Evolutionary conservation across 2,329 filamentous ascomycete genomes (phyloP).

Genomic region (Herpotrichia juniperi): DNA sequence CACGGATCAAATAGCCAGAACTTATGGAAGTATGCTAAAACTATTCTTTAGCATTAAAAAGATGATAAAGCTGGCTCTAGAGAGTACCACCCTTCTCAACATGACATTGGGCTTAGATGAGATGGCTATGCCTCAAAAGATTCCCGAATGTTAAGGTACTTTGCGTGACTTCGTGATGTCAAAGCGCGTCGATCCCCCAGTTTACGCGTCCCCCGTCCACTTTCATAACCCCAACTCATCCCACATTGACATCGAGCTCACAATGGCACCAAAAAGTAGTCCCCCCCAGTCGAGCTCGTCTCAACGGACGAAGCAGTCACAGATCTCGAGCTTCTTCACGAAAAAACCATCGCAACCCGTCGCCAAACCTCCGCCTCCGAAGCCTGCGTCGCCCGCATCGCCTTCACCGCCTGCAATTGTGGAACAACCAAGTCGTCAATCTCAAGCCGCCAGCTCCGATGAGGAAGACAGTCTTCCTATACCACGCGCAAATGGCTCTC

Average conservation of each 20-base stretch:
- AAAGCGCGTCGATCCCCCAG: not conserved
- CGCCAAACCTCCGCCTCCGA: constrained; percentile 30
- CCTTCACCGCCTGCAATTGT: constrained; percentile 24
- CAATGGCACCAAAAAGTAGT: constrained; percentile 47
- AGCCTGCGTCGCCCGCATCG: constrained; percentile 29
- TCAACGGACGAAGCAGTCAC: constrained; percentile 72
- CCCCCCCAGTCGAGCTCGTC: constrained; percentile 37
- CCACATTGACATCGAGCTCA: not conserved
- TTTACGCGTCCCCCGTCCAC: not conserved
- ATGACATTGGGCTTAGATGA: too few relatives aligned
- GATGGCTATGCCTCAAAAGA: too few relatives aligned
- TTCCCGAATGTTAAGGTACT: too few relatives aligned
- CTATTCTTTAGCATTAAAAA: too few relatives aligned
- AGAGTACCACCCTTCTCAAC: too few relatives aligned
- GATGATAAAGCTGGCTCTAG: too few relatives aligned
- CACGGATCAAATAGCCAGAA: too few relatives aligned
- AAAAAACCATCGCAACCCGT: constrained; percentile 46
- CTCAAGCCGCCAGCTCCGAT: constrained; percentile 13
- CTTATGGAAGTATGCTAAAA: too few relatives aligned
- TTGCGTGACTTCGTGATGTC: not conserved
- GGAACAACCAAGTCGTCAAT: constrained; percentile 16
- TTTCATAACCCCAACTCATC: constrained; percentile 3
- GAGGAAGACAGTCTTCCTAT: constrained; percentile 18
- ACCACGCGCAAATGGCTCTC: constrained; percentile 7
- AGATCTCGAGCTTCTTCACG: constrained; percentile 86